Evolutionary conservation across 176 grass and related monocot genomes (phyloP), one percentile per base, ranked within the genome.

Genomic region (Phyllostachys edulis): DNA sequence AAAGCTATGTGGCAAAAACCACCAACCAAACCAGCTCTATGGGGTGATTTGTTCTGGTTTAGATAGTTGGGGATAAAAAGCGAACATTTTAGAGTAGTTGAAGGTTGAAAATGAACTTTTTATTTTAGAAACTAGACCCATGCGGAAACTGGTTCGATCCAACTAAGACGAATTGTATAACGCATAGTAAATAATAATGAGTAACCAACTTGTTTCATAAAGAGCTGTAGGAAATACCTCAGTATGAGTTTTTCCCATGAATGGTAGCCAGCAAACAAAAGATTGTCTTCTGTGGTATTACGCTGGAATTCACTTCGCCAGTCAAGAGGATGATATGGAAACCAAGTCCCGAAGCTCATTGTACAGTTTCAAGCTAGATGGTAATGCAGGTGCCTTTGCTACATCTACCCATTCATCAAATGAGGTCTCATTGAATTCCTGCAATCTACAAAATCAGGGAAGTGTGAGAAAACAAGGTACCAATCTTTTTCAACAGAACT

Each of bases 181-280:
- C 7, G 11, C 16, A 74, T 26, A 44, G 56, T 21, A 84, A 67
- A 55, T 1, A 76, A 71, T 71, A 75, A n/a, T 9, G 2, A 49
- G 16, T 45, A 29, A 32, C 8, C 52, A 72, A 18, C 39, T 74
- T 38, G 9, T 18, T 74, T 59, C 18, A 84, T 27, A 32, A 57
- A 66, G 47, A 40, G 7, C 1, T 67, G 47, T 6, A 73, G 8
- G 32, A 78, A 73, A 54, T 93, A 98, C 96, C 93, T 93, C 74
- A 95, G 84, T 81, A 98, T 94, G 49, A 95, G 85, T 73, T 69
- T 88, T 75, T 87, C 80, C 93, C 93, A 98, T 49, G 96, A 95
- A 81, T 40, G 69, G 72, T 92, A 95, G 12, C 96, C 96, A 50
- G 87, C 89, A 78, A 85, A 89, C 26, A 85, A 59, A 54, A 98